Evolutionary conservation across 805 yeast species (phyloP), one percentile per base, ranked within the genome.

Genomic region (Soucietia sequanensis): DNA sequence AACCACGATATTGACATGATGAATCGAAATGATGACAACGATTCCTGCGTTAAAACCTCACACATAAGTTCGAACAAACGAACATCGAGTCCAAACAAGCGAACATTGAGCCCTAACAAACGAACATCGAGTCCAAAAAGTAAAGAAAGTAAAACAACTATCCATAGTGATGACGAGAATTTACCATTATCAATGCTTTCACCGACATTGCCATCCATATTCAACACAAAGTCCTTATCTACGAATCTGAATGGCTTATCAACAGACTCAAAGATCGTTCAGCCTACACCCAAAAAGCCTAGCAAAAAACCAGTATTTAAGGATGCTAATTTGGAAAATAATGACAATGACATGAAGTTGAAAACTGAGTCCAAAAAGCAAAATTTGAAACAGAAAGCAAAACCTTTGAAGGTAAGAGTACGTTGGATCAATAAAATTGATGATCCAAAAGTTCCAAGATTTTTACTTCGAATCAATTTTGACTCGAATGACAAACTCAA

Each of bases 171-270:
- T 23, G 46, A 50, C n/a, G 64, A 60, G 31, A 41, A 52, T 30
- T 31, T 57, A 6, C 64, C 66, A 4, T 35, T 60, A 14, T 54
- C 61, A 11, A 50, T 60, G 41, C 38, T 62, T 14, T 56, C 64
- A 6, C 67, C 68, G 9, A 60, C 67, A 9, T 47, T 60, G 15
- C 67, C 67, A 8, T 39, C 55, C 15, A 47, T 54, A 6, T 59
- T 59, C 33, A 23, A 28, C 10, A n/a, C 24, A 23, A 21, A 21
- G 10, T n/a, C n/a, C n/a, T n/a, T n/a, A n/a, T n/a, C n/a, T n/a
- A n/a, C n/a, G n/a, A n/a, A n/a, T n/a, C n/a, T n/a, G n/a, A 15
- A 27, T 10, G 27, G 27, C 5, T 14, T 2, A 6, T 4, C 19
- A 16, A 16, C 17, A 4, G 15, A 15, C 4, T 18, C n/a, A 2